A percentile compares a stretch with the other conserved stretches of the same genome.
phyloP scores from a whole-genome alignment of 352 stramenopile species.

The Phytophthora pluvialis region DNA sequence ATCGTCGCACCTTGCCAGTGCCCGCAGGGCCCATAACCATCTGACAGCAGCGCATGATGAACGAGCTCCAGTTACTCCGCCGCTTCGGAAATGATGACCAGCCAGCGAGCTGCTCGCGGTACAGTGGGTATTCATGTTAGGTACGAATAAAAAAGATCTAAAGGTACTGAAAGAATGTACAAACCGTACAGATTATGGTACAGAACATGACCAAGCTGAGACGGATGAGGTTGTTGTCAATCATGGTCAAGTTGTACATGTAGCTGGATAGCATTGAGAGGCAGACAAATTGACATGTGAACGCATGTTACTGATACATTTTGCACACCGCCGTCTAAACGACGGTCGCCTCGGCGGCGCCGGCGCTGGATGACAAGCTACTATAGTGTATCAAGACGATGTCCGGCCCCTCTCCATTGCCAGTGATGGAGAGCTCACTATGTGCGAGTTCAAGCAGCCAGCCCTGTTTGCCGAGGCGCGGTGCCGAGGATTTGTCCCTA shows the following conservation, averaged over 20 bases:
- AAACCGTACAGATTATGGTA: neutral
- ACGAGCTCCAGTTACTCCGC: constrained; percentile 19
- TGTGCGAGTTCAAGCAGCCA: constrained; percentile 20
- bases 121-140: constrained; percentile 12
- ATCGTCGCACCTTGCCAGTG: constrained; percentile 83
- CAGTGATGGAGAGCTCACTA: constrained; percentile 24
- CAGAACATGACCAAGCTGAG: neutral
- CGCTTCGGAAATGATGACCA: constrained; percentile 30
- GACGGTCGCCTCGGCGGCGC: constrained; percentile 24
- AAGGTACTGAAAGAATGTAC: neutral
- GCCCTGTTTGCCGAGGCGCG: constrained; percentile 3
- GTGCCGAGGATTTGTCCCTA: constrained; percentile 19
- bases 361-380: constrained; percentile 11
- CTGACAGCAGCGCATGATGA: constrained; percentile 89
- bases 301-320: constrained; percentile 36
- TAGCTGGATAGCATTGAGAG: too few relatives aligned
- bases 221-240: neutral
- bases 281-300: neutral
- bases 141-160: constrained; percentile 24
- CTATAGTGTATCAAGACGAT: constrained; percentile 3
- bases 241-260: constrained; percentile 6
- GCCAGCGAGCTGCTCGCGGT: constrained; percentile 5
- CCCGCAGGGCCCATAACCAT: constrained; percentile 93
- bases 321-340: constrained; percentile 22
- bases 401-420: constrained; percentile 23